Evolutionary conservation across 805 yeast genomes (phyloP).

Genomic region (Komagataella mondaviorum): DNA sequence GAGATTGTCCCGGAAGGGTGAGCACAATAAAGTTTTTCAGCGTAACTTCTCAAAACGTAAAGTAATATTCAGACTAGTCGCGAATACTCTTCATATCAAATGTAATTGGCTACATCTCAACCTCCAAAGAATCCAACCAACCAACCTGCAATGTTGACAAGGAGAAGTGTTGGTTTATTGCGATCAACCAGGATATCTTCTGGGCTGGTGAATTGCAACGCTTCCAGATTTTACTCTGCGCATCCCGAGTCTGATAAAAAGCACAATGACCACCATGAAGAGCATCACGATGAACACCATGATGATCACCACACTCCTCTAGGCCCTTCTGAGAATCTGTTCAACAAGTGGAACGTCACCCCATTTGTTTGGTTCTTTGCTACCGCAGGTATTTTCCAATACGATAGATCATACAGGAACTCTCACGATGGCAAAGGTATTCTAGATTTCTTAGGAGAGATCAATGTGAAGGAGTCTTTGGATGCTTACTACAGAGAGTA

Average conservation of each 20-base stretch:
- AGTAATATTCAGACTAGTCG: background rate
- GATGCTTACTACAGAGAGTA: background rate
- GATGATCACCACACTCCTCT: slow-evolving; percentile 5
- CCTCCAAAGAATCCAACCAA: background rate
- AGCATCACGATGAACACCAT: slow-evolving; percentile 3
- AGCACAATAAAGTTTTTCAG: background rate
- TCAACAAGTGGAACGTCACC: slow-evolving; percentile 2
- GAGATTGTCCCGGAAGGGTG: background rate
- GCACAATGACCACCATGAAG: slow-evolving; percentile 1
- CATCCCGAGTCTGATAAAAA: background rate
- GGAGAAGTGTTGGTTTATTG: slow-evolving; percentile 1
- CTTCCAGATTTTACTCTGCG: slow-evolving; percentile 1
- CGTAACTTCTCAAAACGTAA: slow-evolving; percentile 12
- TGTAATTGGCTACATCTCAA: background rate
- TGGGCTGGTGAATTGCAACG: background rate
- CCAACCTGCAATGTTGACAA: background rate
- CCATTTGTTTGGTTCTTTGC: slow-evolving; percentile 2
- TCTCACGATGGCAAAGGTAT: slow-evolving; percentile 16
- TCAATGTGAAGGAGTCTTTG: slow-evolving; percentile 1
- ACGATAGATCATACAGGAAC: slow-evolving; percentile 32
- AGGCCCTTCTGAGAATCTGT: slow-evolving; percentile 4
- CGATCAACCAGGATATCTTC: background rate
- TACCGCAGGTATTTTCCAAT: slow-evolving; percentile 31
- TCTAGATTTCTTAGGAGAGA: background rate
- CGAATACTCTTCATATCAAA: background rate